Base-by-base conservation (phyloP, 805 yeast species). In the Pichia rugopelliculosa region DNA sequence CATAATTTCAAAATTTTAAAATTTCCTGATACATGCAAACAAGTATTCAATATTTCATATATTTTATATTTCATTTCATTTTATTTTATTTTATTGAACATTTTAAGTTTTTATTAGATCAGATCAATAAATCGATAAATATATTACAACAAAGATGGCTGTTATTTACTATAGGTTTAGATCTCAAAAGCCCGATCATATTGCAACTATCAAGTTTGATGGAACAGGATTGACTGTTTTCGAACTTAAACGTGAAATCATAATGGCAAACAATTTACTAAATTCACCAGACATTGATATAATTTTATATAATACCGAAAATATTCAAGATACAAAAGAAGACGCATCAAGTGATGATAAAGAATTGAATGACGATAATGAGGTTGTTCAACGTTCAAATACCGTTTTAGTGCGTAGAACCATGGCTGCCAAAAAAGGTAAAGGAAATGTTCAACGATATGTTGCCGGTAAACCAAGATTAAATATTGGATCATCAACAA, bases 141-240 rank as follows among this genome's bases (percentile, higher is more conserved):
- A n/a, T n/a, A n/a, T n/a, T n/a, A n/a, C n/a, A n/a, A n/a, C 36
- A 37, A 20, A 13, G 11, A 63, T 63, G 67, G 66, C 67, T 8
- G 65, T 62, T 11, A 86, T 91, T 11, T 93, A 88, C 63, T 91
- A 91, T 62, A 75, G 80, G 61, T 91, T 93, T 66, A 70, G 80
- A 51, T 91, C 96, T 15, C 96, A 90, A 63, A 83, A 81, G 59
- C 81, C 77, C 38, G 62, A 59, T 36, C 54, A 58, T 45, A 82
- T 86, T 25, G 80, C 86, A 1, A 76, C 95, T 39, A 79, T 93
- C 24, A 75, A 82, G 41, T 93, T 93, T 61, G 99, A 93, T 64
- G 99, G 99, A 20, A 91, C 99, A 0, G 97, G 98, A 25, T 80
- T 93, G 38, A 87, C 96, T 2, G 96, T 90, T 1, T 93, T 91